Evolutionary conservation across 163 green algal species (phyloP), one percentile per base, ranked within the genome.

Genomic region (Coccomyxa subellipsoidea): DNA sequence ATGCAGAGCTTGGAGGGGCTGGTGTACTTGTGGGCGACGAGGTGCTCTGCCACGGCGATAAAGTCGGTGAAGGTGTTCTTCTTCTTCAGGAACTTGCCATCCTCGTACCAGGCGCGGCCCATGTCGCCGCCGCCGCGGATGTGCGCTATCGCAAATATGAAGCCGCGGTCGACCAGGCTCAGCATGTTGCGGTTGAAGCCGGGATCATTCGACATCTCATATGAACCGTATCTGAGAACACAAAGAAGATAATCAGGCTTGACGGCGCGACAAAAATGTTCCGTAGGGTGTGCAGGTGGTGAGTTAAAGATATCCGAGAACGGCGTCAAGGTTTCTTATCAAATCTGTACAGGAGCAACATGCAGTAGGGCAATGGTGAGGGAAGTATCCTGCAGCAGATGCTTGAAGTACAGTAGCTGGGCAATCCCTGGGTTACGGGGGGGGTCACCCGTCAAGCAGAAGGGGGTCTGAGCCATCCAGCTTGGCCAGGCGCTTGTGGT

Each of bases 1-100:
- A 96, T 93, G 80, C 86, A 89, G 53, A 97, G 82, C 34, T 80
- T 79, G 7, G 54, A 0, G 0, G 84, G 53, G 6, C 31, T 87
- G 38, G 92, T 95, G 85, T 92, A 96, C 38, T 88, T 86, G 21
- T 90, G 18, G 5, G 70, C 37, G 5, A 97, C 80, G 35, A 99
- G 89, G 87, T 96, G 86, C 89, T 97, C 90, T 0, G 92, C 94
- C 81, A 80, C 91, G 4, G 94, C 90, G 75, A 99, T 95, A 70
- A 98, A 96, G 88, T 99, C 96, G 0, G 87, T 91, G 83, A 99
- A 99, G 7, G 96, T 99, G 91, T 98, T 99, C 36, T 88, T 92
- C 90, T 99, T 99, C 54, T 94, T 92, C 37, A 95, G 83, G 85
- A 91, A 95, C 89, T 98, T 99, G 54, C 95, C 96, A 37, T 95